These are phyloP conservation scores for Aspergillus baeticus DNA, from an alignment of 495 filamentous ascomycete species.

Conservation along the genomic window DNA sequence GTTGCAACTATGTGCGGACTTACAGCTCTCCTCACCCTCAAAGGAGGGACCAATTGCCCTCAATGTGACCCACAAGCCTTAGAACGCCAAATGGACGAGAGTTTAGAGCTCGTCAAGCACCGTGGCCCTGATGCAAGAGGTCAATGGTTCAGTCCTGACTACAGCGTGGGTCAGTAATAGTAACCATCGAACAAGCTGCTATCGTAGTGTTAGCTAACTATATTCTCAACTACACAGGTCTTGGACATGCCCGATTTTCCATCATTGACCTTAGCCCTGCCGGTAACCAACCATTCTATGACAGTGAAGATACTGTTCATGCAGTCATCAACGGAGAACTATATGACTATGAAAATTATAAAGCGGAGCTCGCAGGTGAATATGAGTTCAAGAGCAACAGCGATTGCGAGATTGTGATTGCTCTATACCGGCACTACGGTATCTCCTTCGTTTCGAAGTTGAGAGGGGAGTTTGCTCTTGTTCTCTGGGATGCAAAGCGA, in stretches of 20 bases:
- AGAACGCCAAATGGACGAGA: slow-evolving; percentile 14
- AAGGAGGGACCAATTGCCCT: neutral
- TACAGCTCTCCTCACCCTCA: slow-evolving; percentile 9
- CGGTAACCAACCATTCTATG: slow-evolving; percentile 48
- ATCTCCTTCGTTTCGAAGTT: slow-evolving; percentile 42
- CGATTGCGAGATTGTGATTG: slow-evolving; percentile 51
- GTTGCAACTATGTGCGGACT: slow-evolving; percentile 9
- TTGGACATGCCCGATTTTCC: slow-evolving; percentile 47
- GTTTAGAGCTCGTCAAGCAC: slow-evolving; percentile 41
- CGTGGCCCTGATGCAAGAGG: slow-evolving; percentile 48
- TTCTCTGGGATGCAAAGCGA: slow-evolving; percentile 42
- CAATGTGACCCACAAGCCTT: neutral
- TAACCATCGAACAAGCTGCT: neutral
- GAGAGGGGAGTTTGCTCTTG: slow-evolving; percentile 51
- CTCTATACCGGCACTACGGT: slow-evolving; percentile 49
- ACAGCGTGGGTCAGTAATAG: slow-evolving; percentile 27
- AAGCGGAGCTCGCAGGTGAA: slow-evolving; percentile 25
- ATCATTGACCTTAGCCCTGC: slow-evolving; percentile 50
- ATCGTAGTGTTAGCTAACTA: neutral
- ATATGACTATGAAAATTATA: slow-evolving; percentile 48
- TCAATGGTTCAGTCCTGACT: slow-evolving; percentile 44
- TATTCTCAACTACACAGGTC: slow-evolving; percentile 15
- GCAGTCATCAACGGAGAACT: slow-evolving; percentile 57
- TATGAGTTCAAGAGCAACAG: slow-evolving; percentile 42
- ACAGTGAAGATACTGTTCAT: slow-evolving; percentile 36